Evolutionary conservation across 768 basidiomycete species (phyloP), one percentile per base, ranked within the genome.

Genomic region (Calvatia gigantea): DNA sequence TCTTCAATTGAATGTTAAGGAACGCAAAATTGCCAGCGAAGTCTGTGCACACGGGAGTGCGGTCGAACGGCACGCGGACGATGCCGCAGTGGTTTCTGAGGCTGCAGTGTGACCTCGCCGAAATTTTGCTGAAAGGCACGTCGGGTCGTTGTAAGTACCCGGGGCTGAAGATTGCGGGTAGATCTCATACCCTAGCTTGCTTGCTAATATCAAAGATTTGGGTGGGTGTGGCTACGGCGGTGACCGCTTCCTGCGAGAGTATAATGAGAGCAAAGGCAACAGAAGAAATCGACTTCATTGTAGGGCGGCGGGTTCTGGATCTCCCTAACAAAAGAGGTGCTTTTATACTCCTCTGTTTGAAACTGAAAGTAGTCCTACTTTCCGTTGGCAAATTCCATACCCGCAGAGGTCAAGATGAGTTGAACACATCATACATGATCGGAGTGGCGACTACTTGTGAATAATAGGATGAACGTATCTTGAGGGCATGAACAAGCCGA

Each of bases 1-100:
- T 53, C 21, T 32, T 53, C 19, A 53, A 7, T 7, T 53, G 31
- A 33, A 33, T 19, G 25, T 53, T 32, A 42, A 53, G 51, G 39
- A 53, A 53, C 23, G 41, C 39, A 14, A 33, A n/a, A n/a, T 53
- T 7, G 6, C 51, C 51, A 14, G 17, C 15, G 14, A 53, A 53
- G 11, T 53, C 29, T 14, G 42, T 32, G 25, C 51, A 53, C n/a
- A 43, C 8, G 11, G 41, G 31, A 23, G 14, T 21, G 15, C 31
- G 8, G 21, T 53, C 28, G 25, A 14, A 32, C 3, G 41, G 51
- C 14, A 19, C 6, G n/a, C 15, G 29, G 17, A 43, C 5, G 19
- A 31, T 29, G 14, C 19, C 9, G 33, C 51, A 53, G 17, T 53
- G 41, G 51, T 25, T 25, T 21, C 11, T 21, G 29, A 33, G n/a